These are phyloP conservation scores for Mortierella sp. DNA, from an alignment of 371 early-diverging fungal genomes.

Conservation along the genomic window DNA sequence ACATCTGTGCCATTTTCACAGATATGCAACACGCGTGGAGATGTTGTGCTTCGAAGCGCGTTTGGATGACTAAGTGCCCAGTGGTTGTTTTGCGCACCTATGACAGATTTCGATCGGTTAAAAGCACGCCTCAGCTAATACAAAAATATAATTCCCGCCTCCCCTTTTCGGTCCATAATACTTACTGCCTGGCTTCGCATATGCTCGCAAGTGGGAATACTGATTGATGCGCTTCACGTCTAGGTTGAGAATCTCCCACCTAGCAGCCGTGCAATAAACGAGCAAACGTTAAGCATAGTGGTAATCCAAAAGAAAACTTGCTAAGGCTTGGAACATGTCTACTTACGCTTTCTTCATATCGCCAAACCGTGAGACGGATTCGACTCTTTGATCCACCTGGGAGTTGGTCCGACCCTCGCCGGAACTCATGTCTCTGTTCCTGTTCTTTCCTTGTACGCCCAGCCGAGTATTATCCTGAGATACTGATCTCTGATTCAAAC, in stretches of 20 bases:
- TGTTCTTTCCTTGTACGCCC: no score
- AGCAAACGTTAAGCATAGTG: neutral
- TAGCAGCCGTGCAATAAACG: neutral
- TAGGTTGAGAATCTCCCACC: slow-evolving; percentile 53
- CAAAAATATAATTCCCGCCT: no score
- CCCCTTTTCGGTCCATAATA: no score
- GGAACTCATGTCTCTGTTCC: neutral
- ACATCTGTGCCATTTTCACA: slow-evolving; percentile 68
- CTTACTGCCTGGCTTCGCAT: slow-evolving; percentile 34
- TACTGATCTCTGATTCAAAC: neutral
- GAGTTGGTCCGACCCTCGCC: neutral
- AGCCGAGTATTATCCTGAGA: slow-evolving; percentile 1
- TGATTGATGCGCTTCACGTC: slow-evolving; percentile 49
- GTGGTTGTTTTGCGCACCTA: slow-evolving; percentile 27
- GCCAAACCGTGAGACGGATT: slow-evolving; percentile 19
- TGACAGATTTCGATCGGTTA: no score
- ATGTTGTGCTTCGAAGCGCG: slow-evolving; percentile 27
- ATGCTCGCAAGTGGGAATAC: slow-evolving; percentile 39
- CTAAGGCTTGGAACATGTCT: no score
- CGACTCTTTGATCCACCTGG: slow-evolving; percentile 1
- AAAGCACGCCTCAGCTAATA: no score
- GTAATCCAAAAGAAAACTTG: neutral
- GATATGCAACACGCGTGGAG: slow-evolving; percentile 55
- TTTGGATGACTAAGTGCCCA: slow-evolving; percentile 50
- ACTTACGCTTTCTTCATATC: slow-evolving; percentile 52